Evolutionary conservation across 805 yeast species (phyloP), one percentile per base, ranked within the genome.

Genomic region (Ogataea parapolymorpha): DNA sequence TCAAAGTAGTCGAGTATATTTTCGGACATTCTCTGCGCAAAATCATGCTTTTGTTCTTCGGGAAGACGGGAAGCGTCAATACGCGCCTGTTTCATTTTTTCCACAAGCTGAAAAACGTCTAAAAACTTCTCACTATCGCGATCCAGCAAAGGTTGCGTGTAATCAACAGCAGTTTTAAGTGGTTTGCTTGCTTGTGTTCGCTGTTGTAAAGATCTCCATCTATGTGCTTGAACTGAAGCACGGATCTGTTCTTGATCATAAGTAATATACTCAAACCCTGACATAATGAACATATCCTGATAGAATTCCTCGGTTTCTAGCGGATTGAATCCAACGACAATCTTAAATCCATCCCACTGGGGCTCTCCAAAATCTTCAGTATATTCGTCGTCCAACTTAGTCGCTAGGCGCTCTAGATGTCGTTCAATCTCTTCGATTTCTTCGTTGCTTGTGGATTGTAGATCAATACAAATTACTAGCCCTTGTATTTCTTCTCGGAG

Each of bases 401-500:
- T 26, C 1, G 56, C 42, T 11, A 53, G 22, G 3, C 14, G 27
- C 4, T 51, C 47, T 5, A 72, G 53, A 6, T 47, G 47, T 3
- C 41, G 36, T 3, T 53, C 42, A 26, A 57, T 44, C 3, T 49
- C 12, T 2, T 34, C 30, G 3, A 51, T 17, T 11, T 44, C 51
- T 1, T 22, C 31, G 5, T n/a, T 18, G 16, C 25, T 11, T 4
- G 29, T 11, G 4, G 17, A 6, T 3, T 18, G 11, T 31, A 63
- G 36, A 44, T 67, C 62, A 11, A 74, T 26, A 1, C 76, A 68
- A 44, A 73, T 58, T 3, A 75, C 56, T 9, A 74, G 22, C 1
- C 80, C 81, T 31, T 70, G 73, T 3, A 76, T 30, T 1, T 54
- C 70, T 15, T 70, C 74, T 18, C 80, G 55, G 25, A 76, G 51